Conservation (phyloP, 805 yeast species). For the Candida ponderosae region DNA sequence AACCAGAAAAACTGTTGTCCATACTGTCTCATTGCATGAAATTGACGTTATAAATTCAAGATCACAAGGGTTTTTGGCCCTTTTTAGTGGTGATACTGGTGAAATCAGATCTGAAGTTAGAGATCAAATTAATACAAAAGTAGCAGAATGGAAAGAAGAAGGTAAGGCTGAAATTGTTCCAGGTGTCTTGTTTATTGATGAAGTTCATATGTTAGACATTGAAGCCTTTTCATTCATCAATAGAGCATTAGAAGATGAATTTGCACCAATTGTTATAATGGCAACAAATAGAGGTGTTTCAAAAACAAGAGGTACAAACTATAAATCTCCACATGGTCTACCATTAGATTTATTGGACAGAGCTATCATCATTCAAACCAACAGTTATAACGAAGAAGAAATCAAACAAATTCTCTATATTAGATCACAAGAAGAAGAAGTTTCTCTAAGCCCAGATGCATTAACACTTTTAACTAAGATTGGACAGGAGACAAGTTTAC, state of each 20-base stretch:
- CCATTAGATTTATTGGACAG: conserved; percentile 94
- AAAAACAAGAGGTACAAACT: conserved; percentile 88
- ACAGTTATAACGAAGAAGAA: conserved; percentile 71
- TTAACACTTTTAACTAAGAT: conserved; percentile 82
- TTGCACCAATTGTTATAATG: conserved; percentile 95
- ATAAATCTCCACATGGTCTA: conserved; percentile 95
- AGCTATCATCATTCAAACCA: conserved; percentile 84
- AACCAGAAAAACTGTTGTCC: conserved; percentile 90
- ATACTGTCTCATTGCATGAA: conserved; percentile 96
- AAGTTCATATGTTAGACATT: conserved; percentile 96
- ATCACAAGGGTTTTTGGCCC: conserved; percentile 94
- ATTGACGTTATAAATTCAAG: conserved; percentile 96
- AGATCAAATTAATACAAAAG: conserved; percentile 93
- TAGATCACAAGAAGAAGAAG: conserved; percentile 92
- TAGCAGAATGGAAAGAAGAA: conserved; percentile 97
- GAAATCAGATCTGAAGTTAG: conserved; percentile 94
- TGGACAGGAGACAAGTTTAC: conserved; percentile 81
- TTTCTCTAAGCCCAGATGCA: conserved; percentile 75
- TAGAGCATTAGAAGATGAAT: conserved; percentile 92
- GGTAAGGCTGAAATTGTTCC: conserved; percentile 98
- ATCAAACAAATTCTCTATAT: conserved; percentile 79
- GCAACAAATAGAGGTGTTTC: conserved; percentile 96
- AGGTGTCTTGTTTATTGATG: conserved; percentile 96
- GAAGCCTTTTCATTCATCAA: conserved; percentile 94
- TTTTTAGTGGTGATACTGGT: conserved; percentile 95